These are phyloP conservation scores for Phytophthora sojae DNA, from an alignment of 352 stramenopile species.

Conservation along the genomic window DNA sequence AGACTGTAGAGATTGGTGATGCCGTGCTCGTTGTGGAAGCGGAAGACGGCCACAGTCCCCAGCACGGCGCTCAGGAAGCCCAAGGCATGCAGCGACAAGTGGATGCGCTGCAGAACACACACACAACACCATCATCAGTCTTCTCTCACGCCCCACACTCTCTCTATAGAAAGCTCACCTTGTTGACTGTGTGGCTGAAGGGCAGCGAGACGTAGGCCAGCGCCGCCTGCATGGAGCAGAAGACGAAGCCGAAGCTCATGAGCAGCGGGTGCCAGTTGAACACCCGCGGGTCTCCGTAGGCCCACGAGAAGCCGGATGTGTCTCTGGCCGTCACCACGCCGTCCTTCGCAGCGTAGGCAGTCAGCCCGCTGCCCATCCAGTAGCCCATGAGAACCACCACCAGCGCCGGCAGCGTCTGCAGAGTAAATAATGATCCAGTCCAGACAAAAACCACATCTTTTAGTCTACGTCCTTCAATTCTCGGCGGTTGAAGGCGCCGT, in stretches of 20 bases:
- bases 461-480: constrained; percentile 10
- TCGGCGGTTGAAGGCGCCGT: neutral
- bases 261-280: constrained; percentile 91
- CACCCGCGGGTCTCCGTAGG: constrained; percentile 59
- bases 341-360: constrained; percentile 55
- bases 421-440: no score
- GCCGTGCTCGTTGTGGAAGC: constrained; percentile 87
- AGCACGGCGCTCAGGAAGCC: constrained; percentile 67
- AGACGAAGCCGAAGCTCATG: constrained; percentile 87
- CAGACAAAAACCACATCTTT: constrained; percentile 1
- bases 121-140: neutral
- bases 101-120: constrained; percentile 57
- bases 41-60: constrained; percentile 78
- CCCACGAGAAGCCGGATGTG: constrained; percentile 80
- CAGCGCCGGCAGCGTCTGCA: constrained; percentile 60
- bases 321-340: constrained; percentile 50
- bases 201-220: constrained; percentile 76
- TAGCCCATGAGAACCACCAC: constrained; percentile 71
- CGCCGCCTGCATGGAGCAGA: constrained; percentile 75
- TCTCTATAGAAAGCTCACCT: constrained; percentile 32
- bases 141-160: neutral
- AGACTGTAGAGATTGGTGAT: constrained; percentile 91
- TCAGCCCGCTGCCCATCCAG: constrained; percentile 81
- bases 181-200: constrained; percentile 74
- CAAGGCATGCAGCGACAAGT: constrained; percentile 73